Base-by-base conservation (phyloP, 169 alveolate genomes). In the Plasmodium gaboni region DNA sequence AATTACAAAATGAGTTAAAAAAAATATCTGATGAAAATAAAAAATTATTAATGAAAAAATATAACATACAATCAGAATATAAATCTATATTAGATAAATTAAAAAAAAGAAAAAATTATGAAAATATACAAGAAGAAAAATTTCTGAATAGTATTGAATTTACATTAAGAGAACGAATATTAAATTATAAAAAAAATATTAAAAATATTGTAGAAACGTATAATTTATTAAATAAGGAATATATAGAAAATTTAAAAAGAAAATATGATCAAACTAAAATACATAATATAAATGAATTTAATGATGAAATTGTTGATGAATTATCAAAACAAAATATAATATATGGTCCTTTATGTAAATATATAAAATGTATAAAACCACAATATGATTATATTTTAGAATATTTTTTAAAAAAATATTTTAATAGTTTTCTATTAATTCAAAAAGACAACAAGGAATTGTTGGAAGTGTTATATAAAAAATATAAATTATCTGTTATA, bases 81-180 rank as follows among this genome's bases (percentile, higher is more conserved):
- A 55, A 53, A 1, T 50, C 83, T n/a, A 60, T 60, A 4, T 24
- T 19, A 28, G 61, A 74, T 1, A 89, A 91, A 69, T 42, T 69
- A n/a, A 26, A 73, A 19, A 57, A 78, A 32, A 48, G 88, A 12
- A 63, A 80, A 24, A 67, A 78, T 19, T 91, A 91, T 74, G 73
- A 74, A 48, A 88, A 91, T 15, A 91, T 91, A n/a, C 94, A 91
- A 46, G 92, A 87, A 10, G 94, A 91, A 15, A 91, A 85, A 48
- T 64, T 91, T 19, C 38, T 91, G 19, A 83, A 73, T 69, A 83
- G 44, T 38, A 72, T 91, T 44, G 91, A 91, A 15, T 65, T 72
- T 51, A 70, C 83, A n/a, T 63, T 87, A n/a, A 46, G 94, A 9
- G 92, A 91, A 68, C 44, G 94, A 26, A 87, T 87, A 22, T 46